Evolutionary conservation across 768 basidiomycete genomes (phyloP).

Genomic region (Lactifluus pinguis): DNA sequence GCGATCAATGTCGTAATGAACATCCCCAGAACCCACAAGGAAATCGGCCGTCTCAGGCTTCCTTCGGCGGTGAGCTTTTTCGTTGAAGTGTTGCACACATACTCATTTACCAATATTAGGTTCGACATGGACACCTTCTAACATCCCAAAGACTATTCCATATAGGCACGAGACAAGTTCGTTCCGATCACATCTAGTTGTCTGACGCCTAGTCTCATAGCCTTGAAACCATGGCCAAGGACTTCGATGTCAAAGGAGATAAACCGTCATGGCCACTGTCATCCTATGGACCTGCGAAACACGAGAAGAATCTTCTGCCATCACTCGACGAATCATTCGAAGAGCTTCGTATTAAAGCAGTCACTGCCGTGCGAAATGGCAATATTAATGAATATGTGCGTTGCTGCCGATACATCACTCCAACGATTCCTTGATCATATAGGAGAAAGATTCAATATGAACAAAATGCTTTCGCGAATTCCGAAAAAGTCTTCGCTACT

Average conservation of each 20-base stretch:
- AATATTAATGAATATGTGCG: slow-evolving; percentile 60
- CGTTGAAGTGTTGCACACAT: slow-evolving; percentile 5
- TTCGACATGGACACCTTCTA: slow-evolving; percentile 7
- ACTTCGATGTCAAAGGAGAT: slow-evolving; percentile 41
- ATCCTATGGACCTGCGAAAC: slow-evolving; percentile 65
- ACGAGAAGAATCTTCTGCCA: slow-evolving; percentile 53
- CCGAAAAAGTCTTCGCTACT: slow-evolving; percentile 42
- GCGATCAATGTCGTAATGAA: slow-evolving; percentile 50
- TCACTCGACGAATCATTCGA: slow-evolving; percentile 67
- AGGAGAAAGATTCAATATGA: slow-evolving; percentile 43
- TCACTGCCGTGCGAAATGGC: slow-evolving; percentile 42
- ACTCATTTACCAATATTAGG: slow-evolving; percentile 14
- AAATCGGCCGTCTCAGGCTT: slow-evolving; percentile 20
- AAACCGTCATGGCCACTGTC: slow-evolving; percentile 76
- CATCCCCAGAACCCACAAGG: slow-evolving; percentile 34
- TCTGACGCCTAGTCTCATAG: slow-evolving; percentile 29
- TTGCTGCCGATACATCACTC: slow-evolving; percentile 5
- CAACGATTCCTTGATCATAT: background rate
- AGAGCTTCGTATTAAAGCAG: slow-evolving; percentile 61
- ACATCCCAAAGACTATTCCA: slow-evolving; percentile 9
- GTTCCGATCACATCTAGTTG: background rate
- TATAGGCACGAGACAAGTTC: slow-evolving; percentile 9
- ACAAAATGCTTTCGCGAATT: slow-evolving; percentile 38
- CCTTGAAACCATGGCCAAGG: slow-evolving; percentile 46
- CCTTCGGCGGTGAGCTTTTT: slow-evolving; percentile 39